phyloP scores from a whole-genome alignment of 2,329 filamentous ascomycete genomes.

The Aspergillus sp. region DNA sequence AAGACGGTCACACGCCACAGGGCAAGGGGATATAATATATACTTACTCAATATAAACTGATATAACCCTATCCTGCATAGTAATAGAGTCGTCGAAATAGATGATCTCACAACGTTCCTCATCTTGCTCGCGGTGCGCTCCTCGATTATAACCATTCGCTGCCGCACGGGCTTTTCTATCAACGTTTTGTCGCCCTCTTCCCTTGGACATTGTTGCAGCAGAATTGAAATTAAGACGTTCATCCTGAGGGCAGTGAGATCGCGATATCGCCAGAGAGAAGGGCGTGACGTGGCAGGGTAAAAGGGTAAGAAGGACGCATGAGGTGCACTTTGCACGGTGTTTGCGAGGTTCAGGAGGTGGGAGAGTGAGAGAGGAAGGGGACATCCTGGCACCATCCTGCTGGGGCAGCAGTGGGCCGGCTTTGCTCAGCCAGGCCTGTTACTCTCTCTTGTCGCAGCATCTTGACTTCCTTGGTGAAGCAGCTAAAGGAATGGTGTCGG shows the following conservation, averaged over 20 bases:
- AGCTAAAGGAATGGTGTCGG: conserved; percentile 6
- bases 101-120: conserved; percentile 8
- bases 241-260: neutral
- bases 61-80: conserved; percentile 10
- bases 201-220: neutral
- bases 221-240: neutral
- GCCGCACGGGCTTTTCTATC: conserved; percentile 6
- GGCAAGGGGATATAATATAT: conserved; percentile 5
- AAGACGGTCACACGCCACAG: neutral
- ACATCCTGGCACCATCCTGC: neutral
- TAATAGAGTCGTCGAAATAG: conserved; percentile 10
- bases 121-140: conserved; percentile 11
- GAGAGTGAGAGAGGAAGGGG: conserved; percentile 7
- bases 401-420: neutral
- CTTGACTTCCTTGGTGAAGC: conserved; percentile 7
- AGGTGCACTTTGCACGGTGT: neutral
- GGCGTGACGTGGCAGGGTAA: neutral
- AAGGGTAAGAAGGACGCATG: neutral
- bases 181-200: conserved; percentile 8
- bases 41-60: conserved; percentile 15
- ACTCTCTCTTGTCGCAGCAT: neutral
- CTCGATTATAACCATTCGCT: conserved; percentile 12
- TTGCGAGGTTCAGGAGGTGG: neutral
- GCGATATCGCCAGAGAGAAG: neutral
- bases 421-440: neutral